Base-by-base conservation (phyloP, 2,329 filamentous ascomycete genomes). In the Bipolaris zeicola region DNA sequence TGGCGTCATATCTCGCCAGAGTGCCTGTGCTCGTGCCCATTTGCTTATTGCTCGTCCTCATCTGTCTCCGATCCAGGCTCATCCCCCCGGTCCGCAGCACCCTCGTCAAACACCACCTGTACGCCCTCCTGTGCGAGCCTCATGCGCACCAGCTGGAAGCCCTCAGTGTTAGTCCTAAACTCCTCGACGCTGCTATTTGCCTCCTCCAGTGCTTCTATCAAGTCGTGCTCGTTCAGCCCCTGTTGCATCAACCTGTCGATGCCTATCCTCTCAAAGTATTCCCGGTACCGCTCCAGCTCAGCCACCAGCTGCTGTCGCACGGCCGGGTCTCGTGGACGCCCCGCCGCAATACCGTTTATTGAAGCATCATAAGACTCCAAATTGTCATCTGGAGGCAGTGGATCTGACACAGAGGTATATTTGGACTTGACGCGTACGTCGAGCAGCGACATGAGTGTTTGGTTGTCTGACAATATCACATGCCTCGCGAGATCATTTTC, bases 391-490 rank as follows among this genome's bases (percentile, higher is more conserved):
- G 92, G 93, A 18, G 92, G 91, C 13, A 96, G 78, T 1, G 92
- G 92, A 70, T 96, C 93, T 20, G 91, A 95, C 16, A 91, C 86
- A 60, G 89, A 92, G 2, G 73, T 71, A 51, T 65, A 73, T 34
- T 65, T 65, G 11, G 67, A 61, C 51, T 92, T 86, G 65, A 91
- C 83, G 7, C 79, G 77, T 1, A 82, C 81, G 0, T 92, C 91
- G 6, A 95, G 82, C 37, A 89, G 79, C 0, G 85, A 82, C 65
- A 94, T 89, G 20, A 96, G 82, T 1, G 82, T 78, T 1, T 88
- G 89, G 3, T 88, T 86, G 63, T 93, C 90, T 28, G 91, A 89
- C 7, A 96, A 82, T 56, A 93, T 88, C 20, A 91, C 85, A 70
- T 96, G 90, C 41, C 93, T 84, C 2, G 89, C 90, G 52, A 91